Conservation (phyloP, 2,329 filamentous ascomycete genomes). For the Iodosphaeria phyllophila region DNA sequence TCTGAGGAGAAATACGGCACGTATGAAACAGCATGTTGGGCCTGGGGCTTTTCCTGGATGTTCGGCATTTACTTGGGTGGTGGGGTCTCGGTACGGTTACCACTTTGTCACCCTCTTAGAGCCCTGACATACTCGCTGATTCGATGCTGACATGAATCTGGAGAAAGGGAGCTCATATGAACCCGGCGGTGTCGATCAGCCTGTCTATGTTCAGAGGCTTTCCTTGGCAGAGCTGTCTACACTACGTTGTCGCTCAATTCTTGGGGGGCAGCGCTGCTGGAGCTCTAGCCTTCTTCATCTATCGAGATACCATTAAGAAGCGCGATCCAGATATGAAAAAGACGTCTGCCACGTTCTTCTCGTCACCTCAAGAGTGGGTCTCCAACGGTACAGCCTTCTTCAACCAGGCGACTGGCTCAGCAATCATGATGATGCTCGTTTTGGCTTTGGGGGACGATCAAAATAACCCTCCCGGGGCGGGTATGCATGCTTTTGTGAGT, state of each 20-base stretch:
- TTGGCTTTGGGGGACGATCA: constrained; percentile 18
- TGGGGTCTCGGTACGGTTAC: no score
- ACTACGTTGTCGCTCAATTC: constrained; percentile 14
- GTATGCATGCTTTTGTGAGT: constrained; percentile 15
- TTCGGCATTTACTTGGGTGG: constrained; percentile 13
- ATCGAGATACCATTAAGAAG: constrained; percentile 12
- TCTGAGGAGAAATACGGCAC: constrained; percentile 10
- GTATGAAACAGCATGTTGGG: constrained; percentile 12
- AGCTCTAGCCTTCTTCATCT: constrained; percentile 13
- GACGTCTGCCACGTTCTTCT: constrained; percentile 15
- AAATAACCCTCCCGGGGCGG: constrained; percentile 17
- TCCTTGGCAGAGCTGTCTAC: constrained; percentile 14
- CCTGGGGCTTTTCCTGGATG: constrained; percentile 14
- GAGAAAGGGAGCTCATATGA: constrained; percentile 13
- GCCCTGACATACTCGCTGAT: no score
- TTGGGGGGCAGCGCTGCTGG: constrained; percentile 12
- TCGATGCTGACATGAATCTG: no score
- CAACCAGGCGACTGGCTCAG: constrained; percentile 16
- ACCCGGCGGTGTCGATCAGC: constrained; percentile 17
- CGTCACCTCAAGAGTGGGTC: constrained; percentile 13
- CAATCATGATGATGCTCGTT: constrained; percentile 17
- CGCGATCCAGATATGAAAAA: constrained; percentile 13
- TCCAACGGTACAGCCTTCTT: constrained; percentile 12
- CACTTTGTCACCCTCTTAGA: no score
- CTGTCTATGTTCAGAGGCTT: constrained; percentile 17